phyloP scores from a whole-genome alignment of 2,329 filamentous ascomycete genomes.

The Rutstroemia sp. region DNA sequence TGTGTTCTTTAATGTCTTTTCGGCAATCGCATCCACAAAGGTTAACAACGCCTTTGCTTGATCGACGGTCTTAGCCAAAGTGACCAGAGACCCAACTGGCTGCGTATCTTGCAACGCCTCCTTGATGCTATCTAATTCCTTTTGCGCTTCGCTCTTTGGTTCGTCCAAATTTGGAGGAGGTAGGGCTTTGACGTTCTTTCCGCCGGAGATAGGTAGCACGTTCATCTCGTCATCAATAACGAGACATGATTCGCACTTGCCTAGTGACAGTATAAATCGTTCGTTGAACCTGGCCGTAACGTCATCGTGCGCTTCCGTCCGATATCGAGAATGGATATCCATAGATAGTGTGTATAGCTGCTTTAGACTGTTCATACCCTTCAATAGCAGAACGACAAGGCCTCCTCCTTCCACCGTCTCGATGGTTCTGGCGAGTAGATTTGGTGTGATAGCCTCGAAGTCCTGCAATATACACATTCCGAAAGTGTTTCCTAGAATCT shows the following conservation, averaged over 20 bases:
- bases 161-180: constrained; percentile 69
- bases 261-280: constrained; percentile 88
- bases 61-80: constrained; percentile 82
- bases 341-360: constrained; percentile 95
- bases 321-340: constrained; percentile 95
- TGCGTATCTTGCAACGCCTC: constrained; percentile 79
- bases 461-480: constrained; percentile 98
- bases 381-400: constrained; percentile 80
- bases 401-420: constrained; percentile 98
- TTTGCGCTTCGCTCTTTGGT: constrained; percentile 60
- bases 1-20: constrained; percentile 91
- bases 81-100: constrained; percentile 76
- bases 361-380: constrained; percentile 95
- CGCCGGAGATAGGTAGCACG: constrained; percentile 91
- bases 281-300: constrained; percentile 97
- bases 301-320: constrained; percentile 92
- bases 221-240: constrained; percentile 98
- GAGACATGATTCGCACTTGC: constrained; percentile 89
- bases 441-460: constrained; percentile 97
- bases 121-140: constrained; percentile 81
- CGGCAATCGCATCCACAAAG: constrained; percentile 91
- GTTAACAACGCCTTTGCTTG: constrained; percentile 96
- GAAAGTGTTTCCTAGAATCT: constrained; percentile 95
- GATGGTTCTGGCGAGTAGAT: constrained; percentile 85
- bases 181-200: constrained; percentile 78